A percentile compares a stretch with the other conserved stretches of the same genome.
These are phyloP conservation scores for Gleditsia sinensis DNA, from an alignment of 306 rosid genomes.

Conservation along the genomic window DNA sequence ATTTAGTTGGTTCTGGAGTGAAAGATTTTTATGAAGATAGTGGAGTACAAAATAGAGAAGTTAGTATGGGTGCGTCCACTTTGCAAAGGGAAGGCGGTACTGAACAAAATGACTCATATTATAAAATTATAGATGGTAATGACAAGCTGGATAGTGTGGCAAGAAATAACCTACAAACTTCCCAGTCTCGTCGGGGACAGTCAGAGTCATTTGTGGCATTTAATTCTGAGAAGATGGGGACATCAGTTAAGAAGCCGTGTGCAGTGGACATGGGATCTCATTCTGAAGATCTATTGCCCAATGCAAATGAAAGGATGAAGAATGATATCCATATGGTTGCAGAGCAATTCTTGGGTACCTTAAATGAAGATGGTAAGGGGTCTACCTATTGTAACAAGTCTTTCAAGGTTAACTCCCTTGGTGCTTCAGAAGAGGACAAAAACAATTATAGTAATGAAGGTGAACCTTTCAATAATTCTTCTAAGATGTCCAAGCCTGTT, in stretches of 20 bases:
- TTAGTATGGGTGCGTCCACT: conserved; percentile 18
- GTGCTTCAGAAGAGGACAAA: conserved; percentile 40
- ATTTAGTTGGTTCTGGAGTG: conserved; percentile 24
- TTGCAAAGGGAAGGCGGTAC: conserved; percentile 34
- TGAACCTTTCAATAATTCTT: conserved; percentile 40
- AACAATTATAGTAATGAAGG: conserved; percentile 35
- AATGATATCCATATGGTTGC: conserved; percentile 40
- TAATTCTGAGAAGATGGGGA: conserved; percentile 15
- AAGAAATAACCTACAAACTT: conserved; percentile 33
- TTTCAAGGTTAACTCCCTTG: conserved; percentile 30
- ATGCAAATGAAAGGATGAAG: conserved; percentile 40
- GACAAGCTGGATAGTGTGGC: conserved; percentile 38
- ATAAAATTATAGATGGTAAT: conserved; percentile 40
- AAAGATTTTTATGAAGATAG: conserved; percentile 28
- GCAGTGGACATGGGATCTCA: conserved; percentile 20
- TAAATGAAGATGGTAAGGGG: conserved; percentile 28
- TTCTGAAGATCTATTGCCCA: conserved; percentile 44
- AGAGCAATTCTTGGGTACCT: conserved; percentile 45
- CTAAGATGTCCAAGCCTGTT: conserved; percentile 36
- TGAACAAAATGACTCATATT: conserved; percentile 34
- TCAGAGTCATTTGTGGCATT: conserved; percentile 35
- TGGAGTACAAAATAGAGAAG: conserved; percentile 31
- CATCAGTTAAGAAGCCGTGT: conserved; percentile 28
- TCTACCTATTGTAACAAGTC: conserved; percentile 22
- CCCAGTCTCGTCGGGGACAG: conserved; percentile 35